Conservation (phyloP, 306 rosid species). For the Pueraria montana region DNA sequence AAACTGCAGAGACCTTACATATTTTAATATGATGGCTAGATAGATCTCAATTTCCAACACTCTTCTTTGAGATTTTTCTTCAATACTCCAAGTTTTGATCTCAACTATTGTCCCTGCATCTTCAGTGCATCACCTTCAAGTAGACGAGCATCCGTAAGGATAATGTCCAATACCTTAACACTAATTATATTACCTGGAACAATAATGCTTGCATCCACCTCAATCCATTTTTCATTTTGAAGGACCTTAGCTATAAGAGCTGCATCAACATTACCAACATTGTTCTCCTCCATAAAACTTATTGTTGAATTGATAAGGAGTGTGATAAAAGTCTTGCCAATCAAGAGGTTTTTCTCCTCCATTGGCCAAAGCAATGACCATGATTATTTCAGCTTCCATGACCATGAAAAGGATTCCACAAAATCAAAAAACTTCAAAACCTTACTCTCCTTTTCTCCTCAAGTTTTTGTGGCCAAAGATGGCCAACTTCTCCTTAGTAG, state of each 20-base stretch:
- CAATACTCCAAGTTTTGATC: too few relatives aligned
- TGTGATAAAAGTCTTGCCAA: conserved; percentile 85
- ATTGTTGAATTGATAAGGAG: conserved; percentile 82
- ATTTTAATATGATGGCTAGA: too few relatives aligned
- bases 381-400: conserved; percentile 94
- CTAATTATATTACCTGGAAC: too few relatives aligned
- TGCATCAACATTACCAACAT: conserved; percentile 90
- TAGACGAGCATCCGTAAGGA: too few relatives aligned
- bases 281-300: conserved; percentile 91
- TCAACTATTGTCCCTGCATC: too few relatives aligned
- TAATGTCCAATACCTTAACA: too few relatives aligned
- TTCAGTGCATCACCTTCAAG: too few relatives aligned
- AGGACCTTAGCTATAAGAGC: conserved; percentile 94
- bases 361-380: conserved; percentile 93
- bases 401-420: conserved; percentile 99
- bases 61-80: too few relatives aligned
- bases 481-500: conserved; percentile 71
- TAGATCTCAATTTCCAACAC: too few relatives aligned
- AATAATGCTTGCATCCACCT: too few relatives aligned
- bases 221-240: too few relatives aligned
- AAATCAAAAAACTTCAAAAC: conserved; percentile 78
- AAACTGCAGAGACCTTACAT: too few relatives aligned
- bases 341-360: conserved; percentile 89
- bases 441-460: conserved; percentile 92
- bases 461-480: conserved; percentile 83